phyloP scores from a whole-genome alignment of 805 yeast species.

The Trichomonascus vanleenenianus region DNA sequence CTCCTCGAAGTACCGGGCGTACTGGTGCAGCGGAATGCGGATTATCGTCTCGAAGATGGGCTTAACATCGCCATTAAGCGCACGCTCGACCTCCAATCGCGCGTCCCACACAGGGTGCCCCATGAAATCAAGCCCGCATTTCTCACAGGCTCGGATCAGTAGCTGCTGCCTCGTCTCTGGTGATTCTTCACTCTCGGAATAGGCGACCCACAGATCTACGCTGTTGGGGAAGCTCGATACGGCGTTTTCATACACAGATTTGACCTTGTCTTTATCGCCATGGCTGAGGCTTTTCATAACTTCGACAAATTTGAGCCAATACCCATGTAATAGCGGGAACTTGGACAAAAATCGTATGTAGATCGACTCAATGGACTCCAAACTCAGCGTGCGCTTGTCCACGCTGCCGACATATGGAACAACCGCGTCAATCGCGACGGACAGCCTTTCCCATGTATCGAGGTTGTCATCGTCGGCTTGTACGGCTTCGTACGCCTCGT shows the following conservation, averaged over 20 bases:
- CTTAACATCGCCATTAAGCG: slow-evolving; percentile 31
- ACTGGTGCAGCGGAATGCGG: slow-evolving; percentile 71
- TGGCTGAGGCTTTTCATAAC: slow-evolving; percentile 16
- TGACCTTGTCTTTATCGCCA: slow-evolving; percentile 14
- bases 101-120: slow-evolving; percentile 81
- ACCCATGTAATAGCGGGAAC: slow-evolving; percentile 36
- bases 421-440: slow-evolving; percentile 4
- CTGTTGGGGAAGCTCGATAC: slow-evolving; percentile 29
- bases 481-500: slow-evolving; percentile 11
- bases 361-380: slow-evolving; percentile 5
- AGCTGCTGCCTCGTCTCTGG: slow-evolving; percentile 15
- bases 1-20: slow-evolving; percentile 63
- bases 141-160: slow-evolving; percentile 41
- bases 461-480: slow-evolving; percentile 12
- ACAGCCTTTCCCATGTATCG: slow-evolving; percentile 14
- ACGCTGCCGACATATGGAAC: not conserved
- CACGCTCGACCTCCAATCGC: slow-evolving; percentile 51
- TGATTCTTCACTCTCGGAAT: slow-evolving; percentile 16
- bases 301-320: slow-evolving; percentile 35
- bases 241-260: slow-evolving; percentile 27
- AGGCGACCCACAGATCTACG: slow-evolving; percentile 26
- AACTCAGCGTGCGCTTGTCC: not conserved
- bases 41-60: slow-evolving; percentile 29
- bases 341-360: slow-evolving; percentile 24
- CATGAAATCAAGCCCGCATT: slow-evolving; percentile 63